These are phyloP conservation scores for Scorias spongiosa DNA, from an alignment of 2,329 filamentous ascomycete species.

Conservation along the genomic window DNA sequence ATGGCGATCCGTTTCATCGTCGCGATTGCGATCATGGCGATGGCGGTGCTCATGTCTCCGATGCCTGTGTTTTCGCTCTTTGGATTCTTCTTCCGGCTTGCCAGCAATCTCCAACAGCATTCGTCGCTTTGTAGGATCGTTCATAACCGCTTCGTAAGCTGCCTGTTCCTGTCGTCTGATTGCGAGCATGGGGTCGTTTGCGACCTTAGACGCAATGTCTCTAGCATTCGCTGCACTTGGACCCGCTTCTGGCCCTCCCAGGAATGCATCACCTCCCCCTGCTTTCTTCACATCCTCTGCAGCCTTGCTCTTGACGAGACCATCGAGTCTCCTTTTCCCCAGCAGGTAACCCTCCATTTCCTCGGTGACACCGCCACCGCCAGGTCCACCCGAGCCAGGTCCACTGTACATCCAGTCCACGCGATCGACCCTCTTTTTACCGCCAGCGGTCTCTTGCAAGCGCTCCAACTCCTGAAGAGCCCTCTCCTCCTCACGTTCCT, in stretches of 20 bases:
- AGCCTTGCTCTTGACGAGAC: conserved; percentile 67
- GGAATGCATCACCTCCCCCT: conserved; percentile 30
- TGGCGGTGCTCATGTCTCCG: conserved; percentile 16
- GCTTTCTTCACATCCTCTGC: conserved; percentile 66
- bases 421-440: conserved; percentile 60
- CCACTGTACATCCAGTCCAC: conserved; percentile 99
- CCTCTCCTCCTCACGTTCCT: conserved; percentile 87
- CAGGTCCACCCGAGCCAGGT: conserved; percentile 59
- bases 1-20: conserved; percentile 14
- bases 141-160: conserved; percentile 50
- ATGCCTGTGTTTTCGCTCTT: conserved; percentile 16
- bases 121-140: conserved; percentile 52
- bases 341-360: conserved; percentile 89
- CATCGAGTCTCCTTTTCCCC: conserved; percentile 84
- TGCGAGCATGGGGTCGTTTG: conserved; percentile 78
- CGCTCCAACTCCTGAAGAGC: conserved; percentile 82
- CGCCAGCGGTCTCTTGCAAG: conserved; percentile 77
- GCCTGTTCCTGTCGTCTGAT: conserved; percentile 73
- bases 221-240: conserved; percentile 44
- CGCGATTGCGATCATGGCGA: conserved; percentile 9
- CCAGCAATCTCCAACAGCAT: conserved; percentile 44
- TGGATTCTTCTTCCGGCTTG: conserved; percentile 13
- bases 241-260: conserved; percentile 31
- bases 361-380: conserved; percentile 50
- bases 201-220: conserved; percentile 73